Evolutionary conservation across 257 asterid genomes (phyloP).

Genomic region (Nicotiana sylvestris): DNA sequence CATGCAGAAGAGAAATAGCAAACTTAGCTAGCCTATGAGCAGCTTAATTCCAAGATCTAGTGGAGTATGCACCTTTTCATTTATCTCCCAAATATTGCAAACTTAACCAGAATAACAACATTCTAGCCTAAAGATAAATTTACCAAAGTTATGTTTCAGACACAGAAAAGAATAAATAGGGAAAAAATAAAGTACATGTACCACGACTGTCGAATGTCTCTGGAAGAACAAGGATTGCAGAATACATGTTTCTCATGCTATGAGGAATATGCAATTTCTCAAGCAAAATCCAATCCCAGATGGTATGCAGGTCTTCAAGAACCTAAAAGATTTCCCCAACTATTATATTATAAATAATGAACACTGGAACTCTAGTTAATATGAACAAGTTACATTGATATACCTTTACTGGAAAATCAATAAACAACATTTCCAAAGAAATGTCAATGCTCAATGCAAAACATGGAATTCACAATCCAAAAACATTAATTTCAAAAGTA

Average conservation of each 20-base stretch:
- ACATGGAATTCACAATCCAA: neutral
- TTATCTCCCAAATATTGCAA: neutral
- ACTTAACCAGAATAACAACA: neutral
- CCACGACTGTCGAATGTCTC: constrained; percentile 95
- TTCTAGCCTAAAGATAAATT: neutral
- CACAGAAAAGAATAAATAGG: neutral
- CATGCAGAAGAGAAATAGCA: neutral
- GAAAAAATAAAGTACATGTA: constrained; percentile 24
- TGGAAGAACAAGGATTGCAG: constrained; percentile 85
- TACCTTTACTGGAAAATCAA: neutral
- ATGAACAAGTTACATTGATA: constrained; percentile 1
- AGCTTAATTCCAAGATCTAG: neutral
- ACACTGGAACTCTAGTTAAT: neutral
- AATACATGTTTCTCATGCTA: constrained; percentile 60
- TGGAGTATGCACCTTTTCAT: neutral
- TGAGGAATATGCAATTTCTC: constrained; percentile 67
- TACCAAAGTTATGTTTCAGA: neutral
- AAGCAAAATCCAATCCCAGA: constrained; percentile 89
- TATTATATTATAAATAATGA: neutral
- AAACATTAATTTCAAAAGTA: neutral
- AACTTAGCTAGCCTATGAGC: neutral
- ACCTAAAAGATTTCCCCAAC: constrained; percentile 41
- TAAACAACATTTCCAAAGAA: neutral
- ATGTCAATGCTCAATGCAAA: neutral
- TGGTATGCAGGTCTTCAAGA: constrained; percentile 78